Percentiles rank a stretch among this genome's conserved stretches.
phyloP scores from a whole-genome alignment of 371 early-diverging fungal species.

The Mortierella sp. region DNA sequence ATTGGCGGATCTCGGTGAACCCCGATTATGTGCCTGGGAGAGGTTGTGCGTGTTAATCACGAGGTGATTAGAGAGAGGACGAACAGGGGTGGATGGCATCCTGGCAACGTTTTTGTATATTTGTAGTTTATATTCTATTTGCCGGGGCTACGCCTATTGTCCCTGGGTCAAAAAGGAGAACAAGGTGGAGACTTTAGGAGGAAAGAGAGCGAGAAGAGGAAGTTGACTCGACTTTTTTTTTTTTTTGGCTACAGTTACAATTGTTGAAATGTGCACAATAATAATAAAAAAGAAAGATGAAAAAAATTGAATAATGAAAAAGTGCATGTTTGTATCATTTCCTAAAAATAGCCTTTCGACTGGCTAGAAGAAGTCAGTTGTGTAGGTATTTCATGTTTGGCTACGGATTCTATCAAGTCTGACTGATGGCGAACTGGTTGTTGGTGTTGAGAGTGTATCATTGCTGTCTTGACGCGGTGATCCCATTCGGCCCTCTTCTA shows the following conservation, averaged over 20 bases:
- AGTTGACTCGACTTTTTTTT: not conserved
- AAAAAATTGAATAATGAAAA: not conserved
- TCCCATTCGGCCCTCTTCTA: slow-evolving; percentile 51
- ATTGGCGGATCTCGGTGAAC: slow-evolving; percentile 50
- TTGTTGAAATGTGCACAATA: not conserved
- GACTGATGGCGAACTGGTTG: slow-evolving; percentile 34
- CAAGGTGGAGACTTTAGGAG: not conserved
- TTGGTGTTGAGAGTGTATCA: slow-evolving; percentile 41
- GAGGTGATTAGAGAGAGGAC: slow-evolving; percentile 49
- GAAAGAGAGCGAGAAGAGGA: too few species aligned
- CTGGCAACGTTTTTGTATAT: not conserved
- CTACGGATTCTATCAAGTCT: slow-evolving; percentile 50
- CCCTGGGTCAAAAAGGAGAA: slow-evolving; percentile 1
- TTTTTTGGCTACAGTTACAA: not conserved
- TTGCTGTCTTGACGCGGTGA: slow-evolving; percentile 53
- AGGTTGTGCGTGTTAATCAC: slow-evolving; percentile 57
- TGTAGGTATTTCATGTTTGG: slow-evolving; percentile 1
- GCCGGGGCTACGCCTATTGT: not conserved
- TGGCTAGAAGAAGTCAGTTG: not conserved
- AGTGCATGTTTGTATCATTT: not conserved
- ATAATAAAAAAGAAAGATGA: not conserved
- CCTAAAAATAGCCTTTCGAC: not conserved
- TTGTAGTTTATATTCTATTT: not conserved
- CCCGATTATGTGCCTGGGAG: slow-evolving; percentile 51
- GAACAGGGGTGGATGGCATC: slow-evolving; percentile 51